phyloP scores from a whole-genome alignment of 2,329 filamentous ascomycete species.

The Fusarium sp. region DNA sequence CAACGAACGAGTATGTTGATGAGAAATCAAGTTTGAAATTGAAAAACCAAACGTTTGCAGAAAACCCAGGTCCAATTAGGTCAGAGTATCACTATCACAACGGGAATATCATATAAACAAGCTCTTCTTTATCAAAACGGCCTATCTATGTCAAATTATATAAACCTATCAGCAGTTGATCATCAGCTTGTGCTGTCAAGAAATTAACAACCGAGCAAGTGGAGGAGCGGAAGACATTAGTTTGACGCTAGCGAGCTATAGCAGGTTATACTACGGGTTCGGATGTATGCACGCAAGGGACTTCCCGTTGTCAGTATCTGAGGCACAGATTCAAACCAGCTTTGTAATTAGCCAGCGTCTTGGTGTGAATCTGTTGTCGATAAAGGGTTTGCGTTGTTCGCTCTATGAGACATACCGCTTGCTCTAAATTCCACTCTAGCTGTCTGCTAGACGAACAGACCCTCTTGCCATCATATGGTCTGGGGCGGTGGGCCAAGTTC shows the following conservation, averaged over 20 bases:
- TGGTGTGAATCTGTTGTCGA: constrained; percentile 12
- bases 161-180: neutral
- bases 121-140: neutral
- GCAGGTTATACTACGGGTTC: constrained; percentile 10
- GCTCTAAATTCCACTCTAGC: neutral
- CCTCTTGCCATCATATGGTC: constrained; percentile 7
- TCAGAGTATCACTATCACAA: neutral
- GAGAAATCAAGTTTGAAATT: neutral
- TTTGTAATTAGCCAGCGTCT: neutral
- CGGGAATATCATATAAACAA: neutral
- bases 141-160: neutral
- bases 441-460: neutral
- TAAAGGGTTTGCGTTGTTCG: neutral
- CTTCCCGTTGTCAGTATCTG: constrained; percentile 24
- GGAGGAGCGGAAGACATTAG: constrained; percentile 15
- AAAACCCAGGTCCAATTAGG: neutral
- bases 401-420: neutral
- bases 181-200: neutral
- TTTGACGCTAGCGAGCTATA: constrained; percentile 16
- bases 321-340: constrained; percentile 6
- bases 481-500: constrained; percentile 31
- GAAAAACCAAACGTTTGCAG: neutral
- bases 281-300: constrained; percentile 33
- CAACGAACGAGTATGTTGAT: neutral
- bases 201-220: no score